Evolutionary conservation across 345 rosid genomes (phyloP).

Genomic region (Atalantia buxifolia): DNA sequence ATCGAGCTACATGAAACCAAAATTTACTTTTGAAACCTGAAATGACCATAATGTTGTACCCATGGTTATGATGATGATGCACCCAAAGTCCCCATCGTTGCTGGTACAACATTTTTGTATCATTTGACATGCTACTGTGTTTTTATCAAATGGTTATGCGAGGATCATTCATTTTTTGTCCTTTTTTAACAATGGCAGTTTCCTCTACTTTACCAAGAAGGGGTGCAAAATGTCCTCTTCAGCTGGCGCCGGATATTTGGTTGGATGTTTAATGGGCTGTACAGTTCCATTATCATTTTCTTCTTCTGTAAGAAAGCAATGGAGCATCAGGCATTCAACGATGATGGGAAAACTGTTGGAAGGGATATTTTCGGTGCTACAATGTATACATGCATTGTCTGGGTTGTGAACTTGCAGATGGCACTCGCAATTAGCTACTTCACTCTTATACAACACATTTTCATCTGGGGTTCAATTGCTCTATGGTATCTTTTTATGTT

Average conservation of each 20-base stretch:
- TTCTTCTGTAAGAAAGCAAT: conserved; percentile 60
- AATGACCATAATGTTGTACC: neutral
- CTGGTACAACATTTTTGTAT: neutral
- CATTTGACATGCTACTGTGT: neutral
- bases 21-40: neutral
- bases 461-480: conserved; percentile 68
- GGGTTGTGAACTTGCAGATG: conserved; percentile 89
- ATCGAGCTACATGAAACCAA: neutral
- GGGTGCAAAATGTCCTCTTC: conserved; percentile 77
- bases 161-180: conserved; percentile 5
- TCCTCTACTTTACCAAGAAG: conserved; percentile 89
- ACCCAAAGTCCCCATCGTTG: neutral
- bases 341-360: conserved; percentile 59
- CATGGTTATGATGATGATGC: neutral
- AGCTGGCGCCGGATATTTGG: conserved; percentile 73
- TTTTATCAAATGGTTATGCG: neutral
- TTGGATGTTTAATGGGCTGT: conserved; percentile 82
- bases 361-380: conserved; percentile 64
- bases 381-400: conserved; percentile 79
- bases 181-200: conserved; percentile 47
- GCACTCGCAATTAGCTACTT: conserved; percentile 70
- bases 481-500: conserved; percentile 74
- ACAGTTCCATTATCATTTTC: conserved; percentile 59
- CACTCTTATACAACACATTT: conserved; percentile 67
- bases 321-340: conserved; percentile 63